Base-by-base conservation (phyloP, 805 yeast species). In the Kregervanrija pseudodelftensis region DNA sequence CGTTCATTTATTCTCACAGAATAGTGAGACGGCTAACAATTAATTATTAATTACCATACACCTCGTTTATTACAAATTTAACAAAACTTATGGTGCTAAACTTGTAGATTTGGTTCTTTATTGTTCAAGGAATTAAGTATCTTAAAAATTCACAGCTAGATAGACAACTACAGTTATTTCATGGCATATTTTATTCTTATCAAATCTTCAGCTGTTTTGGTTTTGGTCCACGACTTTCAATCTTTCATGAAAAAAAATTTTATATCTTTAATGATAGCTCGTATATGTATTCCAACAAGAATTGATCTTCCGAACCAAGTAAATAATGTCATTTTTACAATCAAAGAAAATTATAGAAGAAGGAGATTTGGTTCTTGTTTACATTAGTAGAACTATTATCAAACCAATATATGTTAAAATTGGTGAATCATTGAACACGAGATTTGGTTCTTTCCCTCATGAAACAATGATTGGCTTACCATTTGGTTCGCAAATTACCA, bases 361-460 rank as follows among this genome's bases (percentile, higher is more conserved):
- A 51, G 95, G 93, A 5, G 97, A 90, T 58, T 68, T 90, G 15
- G 95, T 87, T 3, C 72, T 93, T 11, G 89, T 86, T 0, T 93
- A 90, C 76, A 76, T 93, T 16, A 81, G 93, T 39, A 72, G 98
- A 52, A 84, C 80, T 37, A 77, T 80, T 50, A 74, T 88, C 51
- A 88, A 85, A 58, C 95, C 97, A 0, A 65, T 90, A 33, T 69
- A 66, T 4, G 76, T 89, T 13, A 71, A 71, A 34, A 56, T 67
- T 14, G 88, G 82, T 5, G 83, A 76, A 35, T 63, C 66, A 3
- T 70, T 93, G 50, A 85, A 89, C 59, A 90, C 98, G 8, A 70
- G 96, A 48, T 93, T 82, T 63, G 99, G 99, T 11, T 73, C 83
- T 13, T 93, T 87, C 63, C 85, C 82, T n/a, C 97, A 90, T 59